Evolutionary conservation across 2,329 filamentous ascomycete genomes (phyloP), one percentile per base, ranked within the genome.

Genomic region (Venturia asperata): DNA sequence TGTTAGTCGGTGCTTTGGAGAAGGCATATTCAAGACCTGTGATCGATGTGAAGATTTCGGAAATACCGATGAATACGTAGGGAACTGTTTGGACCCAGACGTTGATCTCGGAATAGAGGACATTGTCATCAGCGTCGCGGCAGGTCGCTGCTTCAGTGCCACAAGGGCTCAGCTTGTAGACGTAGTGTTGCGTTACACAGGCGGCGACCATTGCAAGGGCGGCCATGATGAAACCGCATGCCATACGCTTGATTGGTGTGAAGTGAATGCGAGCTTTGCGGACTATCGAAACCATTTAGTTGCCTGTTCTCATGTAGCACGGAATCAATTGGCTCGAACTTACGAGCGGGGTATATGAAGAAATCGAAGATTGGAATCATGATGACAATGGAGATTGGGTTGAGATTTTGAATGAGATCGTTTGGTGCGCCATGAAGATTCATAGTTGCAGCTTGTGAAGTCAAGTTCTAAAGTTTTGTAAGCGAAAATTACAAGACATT

Each of bases 161-260:
- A 55, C 63, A 65, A 9, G 63, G 63, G 63, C 65, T 65, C 62
- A 66, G 55, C 43, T 64, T 65, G 65, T 75, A 75, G 65, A 87
- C 83, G 66, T 81, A 79, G 68, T 82, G 80, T 71, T 87, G 84
- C 2, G 86, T 73, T 11, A 85, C 78, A 19, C 80, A 77, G 4
- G 85, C 82, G 66, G 81, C 83, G 30, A 84, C 74, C 76, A 86
- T 86, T 2, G 88, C 84, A 21, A 85, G 71, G 3, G 84, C 78
- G 21, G 83, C 87, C 65, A 89, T 79, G 68, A 85, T 74, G 80
- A 92, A 92, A 62, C 89, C 89, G 10, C 80, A 74, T 0, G 87
- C 82, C 76, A 92, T 91, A 74, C 87, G 87, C 79, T 87, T 91
- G 77, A 92, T 88, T 55, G 88, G 90, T 0, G 83, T 88, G 79